A percentile compares a stretch with the other conserved stretches of the same genome.
These are phyloP conservation scores for Physcomitrium patens DNA, from an alignment of 225 moss, liverwort and hornwort genomes.

Conservation along the genomic window DNA sequence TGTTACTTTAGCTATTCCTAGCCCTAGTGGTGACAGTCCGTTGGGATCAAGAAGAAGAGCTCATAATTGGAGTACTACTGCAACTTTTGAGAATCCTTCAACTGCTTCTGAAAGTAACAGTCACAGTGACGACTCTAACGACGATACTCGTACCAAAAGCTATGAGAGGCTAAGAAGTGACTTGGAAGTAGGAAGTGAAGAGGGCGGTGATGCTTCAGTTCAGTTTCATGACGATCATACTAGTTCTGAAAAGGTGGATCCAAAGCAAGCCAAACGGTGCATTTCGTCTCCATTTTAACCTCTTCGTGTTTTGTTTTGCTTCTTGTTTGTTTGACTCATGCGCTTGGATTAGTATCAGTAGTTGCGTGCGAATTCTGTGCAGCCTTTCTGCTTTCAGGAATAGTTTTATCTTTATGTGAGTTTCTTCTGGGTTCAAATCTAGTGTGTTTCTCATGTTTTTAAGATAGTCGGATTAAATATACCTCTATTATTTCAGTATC, in stretches of 20 bases:
- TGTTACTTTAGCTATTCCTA: constrained; percentile 13
- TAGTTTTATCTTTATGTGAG: neutral
- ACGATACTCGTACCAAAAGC: constrained; percentile 55
- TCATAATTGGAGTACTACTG: constrained; percentile 35
- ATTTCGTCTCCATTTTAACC: neutral
- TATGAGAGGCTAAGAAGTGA: constrained; percentile 67
- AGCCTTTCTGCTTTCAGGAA: neutral
- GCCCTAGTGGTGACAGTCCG: constrained; percentile 20
- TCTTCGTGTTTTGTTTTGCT: neutral
- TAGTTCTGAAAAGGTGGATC: constrained; percentile 76
- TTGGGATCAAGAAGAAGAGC: constrained; percentile 15
- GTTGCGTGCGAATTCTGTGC: neutral
- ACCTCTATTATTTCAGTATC: constrained; percentile 52
- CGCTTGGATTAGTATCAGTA: neutral
- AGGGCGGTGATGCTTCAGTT: constrained; percentile 61
- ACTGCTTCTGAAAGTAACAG: constrained; percentile 97
- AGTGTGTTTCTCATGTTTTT: neutral
- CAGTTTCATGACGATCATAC: constrained; percentile 41
- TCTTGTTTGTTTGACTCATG: neutral
- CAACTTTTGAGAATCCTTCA: constrained; percentile 78
- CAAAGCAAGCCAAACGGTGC: constrained; percentile 95
- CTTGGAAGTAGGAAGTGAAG: constrained; percentile 72
- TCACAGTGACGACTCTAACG: constrained; percentile 91
- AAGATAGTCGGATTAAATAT: neutral
- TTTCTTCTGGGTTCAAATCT: neutral